Conservation (phyloP, 352 stramenopile genomes). For the Phytophthora sojae region DNA sequence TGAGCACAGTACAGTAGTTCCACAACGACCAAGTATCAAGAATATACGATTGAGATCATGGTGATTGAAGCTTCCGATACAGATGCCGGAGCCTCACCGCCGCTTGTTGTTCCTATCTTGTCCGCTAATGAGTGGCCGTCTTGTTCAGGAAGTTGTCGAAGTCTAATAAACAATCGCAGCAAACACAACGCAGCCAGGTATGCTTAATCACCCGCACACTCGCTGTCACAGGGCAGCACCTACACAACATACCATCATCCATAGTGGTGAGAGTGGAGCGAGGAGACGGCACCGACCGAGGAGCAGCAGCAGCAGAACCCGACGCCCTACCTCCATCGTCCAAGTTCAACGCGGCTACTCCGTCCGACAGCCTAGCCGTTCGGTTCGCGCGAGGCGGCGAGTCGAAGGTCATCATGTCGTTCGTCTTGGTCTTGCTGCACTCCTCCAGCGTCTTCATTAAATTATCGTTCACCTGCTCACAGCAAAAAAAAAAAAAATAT, state of each 20-base stretch:
- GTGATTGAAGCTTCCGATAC: not conserved
- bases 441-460: conserved; percentile 84
- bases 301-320: conserved; percentile 9
- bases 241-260: conserved; percentile 54
- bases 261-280: conserved; percentile 46
- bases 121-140: conserved; percentile 25
- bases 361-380: conserved; percentile 24
- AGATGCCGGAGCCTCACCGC: no score
- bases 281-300: conserved; percentile 19
- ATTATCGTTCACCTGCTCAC: conserved; percentile 77
- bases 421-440: conserved; percentile 38
- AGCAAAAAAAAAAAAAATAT: not conserved
- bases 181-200: conserved; percentile 14
- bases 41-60: conserved; percentile 13
- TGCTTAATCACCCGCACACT: conserved; percentile 12
- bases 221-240: conserved; percentile 21
- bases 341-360: conserved; percentile 43
- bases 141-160: conserved; percentile 62
- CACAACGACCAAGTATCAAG: conserved; percentile 1
- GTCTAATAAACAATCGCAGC: conserved; percentile 29
- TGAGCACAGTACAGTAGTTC: conserved; percentile 18
- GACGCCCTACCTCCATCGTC: conserved; percentile 30
- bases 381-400: conserved; percentile 51
- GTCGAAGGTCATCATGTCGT: conserved; percentile 68
- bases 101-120: not conserved